Evolutionary conservation across 768 basidiomycete species (phyloP).

Genomic region (Piloderma croceum): DNA sequence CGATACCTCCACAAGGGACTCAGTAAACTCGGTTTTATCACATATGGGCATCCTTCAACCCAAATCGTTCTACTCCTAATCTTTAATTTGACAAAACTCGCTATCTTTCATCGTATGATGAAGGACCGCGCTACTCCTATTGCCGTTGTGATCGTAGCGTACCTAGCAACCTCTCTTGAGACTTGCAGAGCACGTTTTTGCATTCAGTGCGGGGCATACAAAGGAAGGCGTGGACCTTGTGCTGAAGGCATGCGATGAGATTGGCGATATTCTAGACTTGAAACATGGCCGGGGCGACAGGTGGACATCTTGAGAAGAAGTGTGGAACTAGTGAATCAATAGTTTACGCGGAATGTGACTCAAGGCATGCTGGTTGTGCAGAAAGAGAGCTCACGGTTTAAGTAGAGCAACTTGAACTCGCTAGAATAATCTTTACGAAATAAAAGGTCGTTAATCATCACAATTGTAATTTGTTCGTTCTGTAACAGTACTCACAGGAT

Average conservation of each 20-base stretch:
- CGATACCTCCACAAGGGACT: conserved; percentile 86
- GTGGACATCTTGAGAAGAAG: conserved; percentile 77
- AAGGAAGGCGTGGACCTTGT: conserved; percentile 92
- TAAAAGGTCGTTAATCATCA: no score
- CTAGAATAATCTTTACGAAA: no score
- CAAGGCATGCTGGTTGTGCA: no score
- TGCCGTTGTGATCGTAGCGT: conserved; percentile 84
- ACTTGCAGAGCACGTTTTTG: conserved; percentile 91
- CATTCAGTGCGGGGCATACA: conserved; percentile 87
- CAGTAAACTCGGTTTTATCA: conserved; percentile 92
- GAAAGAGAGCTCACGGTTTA: no score
- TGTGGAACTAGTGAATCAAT: conserved; percentile 69
- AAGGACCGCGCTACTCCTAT: conserved; percentile 72
- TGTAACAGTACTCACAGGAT: no score
- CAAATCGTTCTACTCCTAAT: conserved; percentile 91
- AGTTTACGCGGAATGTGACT: no score
- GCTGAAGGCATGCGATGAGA: conserved; percentile 83
- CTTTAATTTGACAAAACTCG: conserved; percentile 93
- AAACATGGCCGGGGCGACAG: conserved; percentile 72
- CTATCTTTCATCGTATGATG: conserved; percentile 88
- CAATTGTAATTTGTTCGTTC: no score
- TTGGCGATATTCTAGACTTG: conserved; percentile 85
- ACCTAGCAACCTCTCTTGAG: conserved; percentile 86
- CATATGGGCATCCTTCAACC: conserved; percentile 85
- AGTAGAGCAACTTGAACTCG: no score